These are phyloP conservation scores for Cnidoscolus chayamansa DNA, from an alignment of 441 rosid species.

Conservation along the genomic window DNA sequence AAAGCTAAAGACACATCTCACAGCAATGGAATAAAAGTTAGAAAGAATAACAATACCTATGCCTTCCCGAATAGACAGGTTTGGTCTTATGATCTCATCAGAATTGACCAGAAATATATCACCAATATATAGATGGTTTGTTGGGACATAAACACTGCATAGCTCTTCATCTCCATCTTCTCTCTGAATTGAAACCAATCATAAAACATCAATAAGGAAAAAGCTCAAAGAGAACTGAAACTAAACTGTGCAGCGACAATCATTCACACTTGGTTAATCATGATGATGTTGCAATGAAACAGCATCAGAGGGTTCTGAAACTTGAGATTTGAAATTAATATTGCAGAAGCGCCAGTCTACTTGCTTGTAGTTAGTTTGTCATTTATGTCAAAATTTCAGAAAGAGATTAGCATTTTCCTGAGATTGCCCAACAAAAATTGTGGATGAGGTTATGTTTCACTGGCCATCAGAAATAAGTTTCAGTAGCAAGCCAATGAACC, in stretches of 20 bases:
- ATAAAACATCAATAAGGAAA: slow-evolving; percentile 16
- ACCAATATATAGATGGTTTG: slow-evolving; percentile 93
- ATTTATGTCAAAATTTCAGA: not conserved
- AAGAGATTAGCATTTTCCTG: not conserved
- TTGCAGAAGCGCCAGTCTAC: not conserved
- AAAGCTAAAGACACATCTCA: not conserved
- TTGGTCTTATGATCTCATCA: slow-evolving; percentile 84
- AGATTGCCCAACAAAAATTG: not conserved
- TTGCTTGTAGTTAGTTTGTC: not conserved
- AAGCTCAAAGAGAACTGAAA: slow-evolving; percentile 8
- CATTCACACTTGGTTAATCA: not conserved
- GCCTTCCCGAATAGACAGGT: slow-evolving; percentile 90
- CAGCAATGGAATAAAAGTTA: not conserved
- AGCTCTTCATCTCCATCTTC: slow-evolving; percentile 83
- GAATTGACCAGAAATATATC: slow-evolving; percentile 79
- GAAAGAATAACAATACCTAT: slow-evolving; percentile 53
- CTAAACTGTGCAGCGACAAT: not conserved
- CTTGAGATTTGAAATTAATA: not conserved
- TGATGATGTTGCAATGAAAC: not conserved
- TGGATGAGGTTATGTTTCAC: not conserved
- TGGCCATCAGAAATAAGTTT: not conserved
- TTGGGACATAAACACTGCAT: slow-evolving; percentile 94
- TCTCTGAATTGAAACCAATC: slow-evolving; percentile 40
- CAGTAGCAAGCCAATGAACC: not conserved
- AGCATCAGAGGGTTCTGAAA: not conserved